Evolutionary conservation across 257 asterid species (phyloP), one percentile per base, ranked within the genome.

Genomic region (Hygrophila difformis): DNA sequence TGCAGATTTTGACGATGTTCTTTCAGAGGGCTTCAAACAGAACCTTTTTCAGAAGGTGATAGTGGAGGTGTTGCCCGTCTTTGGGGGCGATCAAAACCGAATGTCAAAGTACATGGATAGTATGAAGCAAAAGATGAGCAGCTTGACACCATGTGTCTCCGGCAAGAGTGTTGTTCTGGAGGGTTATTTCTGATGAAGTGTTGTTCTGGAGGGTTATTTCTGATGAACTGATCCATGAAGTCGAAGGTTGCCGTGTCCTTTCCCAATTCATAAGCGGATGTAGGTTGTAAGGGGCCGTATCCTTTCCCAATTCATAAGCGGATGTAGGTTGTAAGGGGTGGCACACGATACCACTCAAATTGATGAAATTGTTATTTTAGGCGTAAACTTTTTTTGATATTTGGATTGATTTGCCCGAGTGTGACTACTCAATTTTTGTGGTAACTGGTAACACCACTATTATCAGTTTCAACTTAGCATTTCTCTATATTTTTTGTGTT

Each of bases 171-270:
- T 82, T 49, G 22, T 89, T 51, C 62, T 85, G 37, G 92, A 85
- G 64, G 96, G 94, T 21, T 89, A 89, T 62, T 69, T 89, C 43
- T 72, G 62, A 72, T 66, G 12, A 33, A 70, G 78, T 50, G 70
- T 82, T 49, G 22, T 89, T 51, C 62, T 85, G 37, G 92, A 85
- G 64, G 96, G 94, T 21, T 89, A 89, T 62, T 69, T 89, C 43
- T 72, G 62, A 72, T 66, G 12, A 33, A 70, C 77, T 50, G 70
- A 24, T 24, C 29, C 7, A 24, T 24, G 34, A 21, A 47, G 12
- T 21, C 24, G 18, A 31, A 47, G 48, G 42, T n/a, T n/a, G n/a
- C 18, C 8, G 20, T 18, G 53, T 5, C 20, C 15, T 39, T 8
- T n/a, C n/a, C n/a, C n/a, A n/a, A n/a, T n/a, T n/a, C n/a, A n/a